Evolutionary conservation across 108 stramenopile genomes (phyloP), one percentile per base, ranked within the genome.

Genomic region (Stephanodiscus triporus): DNA sequence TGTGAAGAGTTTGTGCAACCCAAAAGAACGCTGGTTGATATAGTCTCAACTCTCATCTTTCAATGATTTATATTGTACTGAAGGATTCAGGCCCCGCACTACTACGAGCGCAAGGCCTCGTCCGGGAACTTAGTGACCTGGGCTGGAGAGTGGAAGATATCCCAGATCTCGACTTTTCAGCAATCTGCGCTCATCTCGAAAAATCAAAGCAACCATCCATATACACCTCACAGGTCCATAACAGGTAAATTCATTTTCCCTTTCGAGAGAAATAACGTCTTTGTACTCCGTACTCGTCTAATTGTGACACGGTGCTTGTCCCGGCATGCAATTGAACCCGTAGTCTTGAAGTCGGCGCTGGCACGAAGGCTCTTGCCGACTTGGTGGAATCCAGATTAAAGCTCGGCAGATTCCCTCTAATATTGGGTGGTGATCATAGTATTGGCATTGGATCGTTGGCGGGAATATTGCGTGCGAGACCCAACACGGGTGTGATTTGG

Each of bases 371-470:
- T 13, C 61, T 93, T 51, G 84, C 90, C 9, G 75, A 94, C 26
- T 47, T 84, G 37, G 93, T 94, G 9, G 87, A 88, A 64, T 70
- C 75, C 22, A 86, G 82, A 61, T 73, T 91, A 17, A 63, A 74
- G 27, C 49, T 78, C 5, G 91, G 89, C 2, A 66, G 76, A 54
- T 99, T 98, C 72, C 95, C 93, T 3, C 81, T 99, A 69, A 90
- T 94, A 57, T 66, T 99, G 19, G 98, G 98, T 48, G 99, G 99
- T n/a, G 99, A 99, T 78, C 99, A 99, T 76, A 93, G 89, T 50
- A 90, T 99, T 61, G 94, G 94, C n/a, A 69, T 97, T 26, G 99
- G 99, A 32, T 89, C 91, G 19, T 68, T 99, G 57, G 87, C 97
- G 4, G 98, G 96, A 40, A 79, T 98, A 19, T 86, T 99, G 24